Evolutionary conservation across 352 stramenopile species (phyloP), one percentile per base, ranked within the genome.

Genomic region (Phytophthora niederhauseri): DNA sequence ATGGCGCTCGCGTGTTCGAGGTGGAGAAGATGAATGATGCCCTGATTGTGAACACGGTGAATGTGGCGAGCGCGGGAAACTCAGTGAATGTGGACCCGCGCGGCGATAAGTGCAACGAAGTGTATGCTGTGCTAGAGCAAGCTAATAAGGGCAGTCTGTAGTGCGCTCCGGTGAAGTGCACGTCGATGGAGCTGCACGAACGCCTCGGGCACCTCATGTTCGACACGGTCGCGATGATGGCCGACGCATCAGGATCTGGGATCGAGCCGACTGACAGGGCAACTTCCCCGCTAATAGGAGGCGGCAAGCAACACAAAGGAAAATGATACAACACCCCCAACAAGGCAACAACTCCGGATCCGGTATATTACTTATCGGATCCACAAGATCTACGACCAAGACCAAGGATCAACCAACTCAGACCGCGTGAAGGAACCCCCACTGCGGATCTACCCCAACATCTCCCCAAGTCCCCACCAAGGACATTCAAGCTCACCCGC

Each of bases 241-340:
- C 38, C 38, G 38, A 46, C 38, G 38, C 38, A 46, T 20, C 38
- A 4, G 38, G 38, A 46, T 46, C 38, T 46, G 38, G 46, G 8
- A 52, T 28, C 46, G 46, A 52, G 17, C 19, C 30, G 46, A 52
- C n/a, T 28, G 46, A 52, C 38, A 46, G 38, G n/a, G n/a, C n/a
- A n/a, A n/a, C n/a, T n/a, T n/a, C n/a, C n/a, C n/a, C n/a, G n/a
- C n/a, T n/a, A n/a, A n/a, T n/a, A n/a, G n/a, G n/a, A n/a, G n/a
- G n/a, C n/a, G n/a, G n/a, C n/a, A n/a, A n/a, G n/a, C n/a, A n/a
- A n/a, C n/a, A n/a, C n/a, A n/a, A n/a, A n/a, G n/a, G n/a, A n/a
- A n/a, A n/a, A n/a, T n/a, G n/a, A n/a, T n/a, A n/a, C n/a, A n/a
- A n/a, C n/a, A n/a, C n/a, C n/a, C n/a, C n/a, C n/a, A n/a, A n/a